Base-by-base conservation (phyloP, 1,139 yeast species). In the Suhomyces bolitotheri region DNA sequence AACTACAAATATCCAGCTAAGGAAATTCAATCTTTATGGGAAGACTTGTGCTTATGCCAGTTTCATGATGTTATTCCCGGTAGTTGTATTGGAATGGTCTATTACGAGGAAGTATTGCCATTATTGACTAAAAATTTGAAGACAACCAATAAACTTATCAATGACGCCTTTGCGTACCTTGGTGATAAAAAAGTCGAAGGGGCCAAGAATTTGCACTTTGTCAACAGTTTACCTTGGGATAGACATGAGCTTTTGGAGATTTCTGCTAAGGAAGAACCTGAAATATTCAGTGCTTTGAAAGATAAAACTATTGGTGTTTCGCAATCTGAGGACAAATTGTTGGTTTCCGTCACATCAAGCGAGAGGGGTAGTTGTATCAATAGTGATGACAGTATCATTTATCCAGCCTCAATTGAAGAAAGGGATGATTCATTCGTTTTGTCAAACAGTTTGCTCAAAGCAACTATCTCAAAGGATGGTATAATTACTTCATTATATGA, bases 61-160 rank as follows among this genome's bases (percentile, higher is more conserved):
- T 92, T 92, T 66, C 98, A 92, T 58, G 97, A 92, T 64, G 97
- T 92, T 11, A 71, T 92, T 39, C 97, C 98, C 5, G 98, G 98
- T 2, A 83, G 96, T 16, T 87, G 96, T 62, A 92, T 92, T 52
- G 96, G 89, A 42, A 81, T 87, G 82, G 96, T 92, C 15, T 92
- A 92, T 59, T 78, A 78, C 41, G 89, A 88, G 44, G 97, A 92
- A 54, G 97, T 90, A n/a, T 76, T 81, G 53, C 89, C 89, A 17
- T 81, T 86, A 76, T 73, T 89, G 51, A 68, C 66, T 4, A 64
- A 70, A 16, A 82, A 82, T 16, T 67, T 83, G 44, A 59, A 65
- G 23, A 65, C 66, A 13, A 80, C 84, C 24, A 71, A 76, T 29
- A 50, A 65, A 14, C 65, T 90, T 51, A 71, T 78, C 17, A 51